Base-by-base conservation (phyloP, 2,329 filamentous ascomycete species). In the Salinomyces thailandicus region DNA sequence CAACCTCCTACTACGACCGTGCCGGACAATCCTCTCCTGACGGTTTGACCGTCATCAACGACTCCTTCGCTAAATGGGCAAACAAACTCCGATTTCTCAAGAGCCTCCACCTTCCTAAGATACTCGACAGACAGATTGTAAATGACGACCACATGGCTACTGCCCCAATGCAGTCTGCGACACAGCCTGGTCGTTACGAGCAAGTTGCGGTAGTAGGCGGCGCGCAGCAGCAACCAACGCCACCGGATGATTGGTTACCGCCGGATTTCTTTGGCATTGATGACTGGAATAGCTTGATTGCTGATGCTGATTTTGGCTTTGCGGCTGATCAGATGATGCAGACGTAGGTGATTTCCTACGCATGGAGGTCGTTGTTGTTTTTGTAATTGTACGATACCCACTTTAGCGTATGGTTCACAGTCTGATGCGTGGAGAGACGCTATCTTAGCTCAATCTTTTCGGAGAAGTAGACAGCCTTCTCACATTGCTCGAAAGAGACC, bases 61-160 rank as follows among this genome's bases (percentile, higher is more conserved):
- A 55, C 11, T 39, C 43, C n/a, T 55, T 57, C 37, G 35, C 30
- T n/a, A 50, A 50, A 29, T 57, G 53, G 53, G 43, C 49, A 5
- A 38, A 47, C 5, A 43, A 49, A 3, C 26, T 53, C 2, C 39
- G 49, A 11, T 55, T 45, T 41, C 50, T 54, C 47, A 49, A 49
- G 38, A 39, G 39, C 6, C 39, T 54, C 5, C 55, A 50, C 35
- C 48, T 54, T 12, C 30, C 45, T 4, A 48, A 49, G 22, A 49
- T 46, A 20, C 18, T 18, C 33, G 17, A 28, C 13, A 15, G 13
- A 24, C n/a, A 11, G 26, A 37, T 15, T 20, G 14, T 18, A 26
- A 13, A 22, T 19, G 13, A 18, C 17, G 13, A 17, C 11, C 13
- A 15, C 7, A 18, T 36, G 18, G 13, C 9, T 16, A 26, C 35